Percentiles rank a stretch among this genome's conserved stretches.
phyloP scores from a whole-genome alignment of 192 early-diverging fungal species.

The Pilaira anomala region DNA sequence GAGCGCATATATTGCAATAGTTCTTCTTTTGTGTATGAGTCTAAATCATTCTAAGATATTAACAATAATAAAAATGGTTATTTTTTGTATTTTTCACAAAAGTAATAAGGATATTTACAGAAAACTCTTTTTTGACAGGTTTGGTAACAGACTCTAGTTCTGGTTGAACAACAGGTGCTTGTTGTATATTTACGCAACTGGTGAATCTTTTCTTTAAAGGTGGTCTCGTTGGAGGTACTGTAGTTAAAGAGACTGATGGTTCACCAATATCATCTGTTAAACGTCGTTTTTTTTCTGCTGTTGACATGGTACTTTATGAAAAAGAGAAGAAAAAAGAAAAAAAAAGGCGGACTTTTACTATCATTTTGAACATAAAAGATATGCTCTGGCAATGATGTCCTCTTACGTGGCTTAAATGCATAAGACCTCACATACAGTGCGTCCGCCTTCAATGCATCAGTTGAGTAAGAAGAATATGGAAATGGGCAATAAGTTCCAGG shows the following conservation, averaged over 20 bases:
- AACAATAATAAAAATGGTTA: not conserved
- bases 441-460: too few species aligned
- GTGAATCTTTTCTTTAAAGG: constrained; percentile 22
- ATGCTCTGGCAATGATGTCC: too few species aligned
- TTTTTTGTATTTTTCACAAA: not conserved
- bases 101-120: not conserved
- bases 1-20: constrained; percentile 9
- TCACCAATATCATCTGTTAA: constrained; percentile 8
- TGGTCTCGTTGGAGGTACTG: constrained; percentile 10
- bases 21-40: not conserved
- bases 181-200: constrained; percentile 12
- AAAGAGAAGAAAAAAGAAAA: not conserved
- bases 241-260: not conserved
- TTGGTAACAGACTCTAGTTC: not conserved
- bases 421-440: too few species aligned
- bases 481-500: too few species aligned
- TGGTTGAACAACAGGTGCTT: not conserved
- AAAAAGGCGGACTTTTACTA: too few species aligned
- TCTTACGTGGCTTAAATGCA: too few species aligned
- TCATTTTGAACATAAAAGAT: too few species aligned
- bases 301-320: constrained; percentile 1
- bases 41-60: not conserved
- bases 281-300: constrained; percentile 9
- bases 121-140: not conserved
- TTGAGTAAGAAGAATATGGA: too few species aligned